A percentile compares a stretch with the other conserved stretches of the same genome.
phyloP scores from a whole-genome alignment of 345 rosid species.

The Acer saccharum region DNA sequence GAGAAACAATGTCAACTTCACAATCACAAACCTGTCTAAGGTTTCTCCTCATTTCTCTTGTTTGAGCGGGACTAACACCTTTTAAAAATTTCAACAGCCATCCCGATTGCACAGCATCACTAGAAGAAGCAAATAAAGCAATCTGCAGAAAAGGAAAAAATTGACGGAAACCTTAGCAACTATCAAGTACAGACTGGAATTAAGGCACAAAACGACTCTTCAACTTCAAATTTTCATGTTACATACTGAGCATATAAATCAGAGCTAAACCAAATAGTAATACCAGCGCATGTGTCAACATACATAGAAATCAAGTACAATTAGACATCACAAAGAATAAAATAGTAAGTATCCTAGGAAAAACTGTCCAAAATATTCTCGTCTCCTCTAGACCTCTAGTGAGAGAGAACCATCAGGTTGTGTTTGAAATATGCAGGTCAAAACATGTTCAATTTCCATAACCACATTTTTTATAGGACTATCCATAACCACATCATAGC shows the following conservation, averaged over 20 bases:
- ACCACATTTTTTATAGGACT: background rate
- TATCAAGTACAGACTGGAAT: slow-evolving; percentile 1
- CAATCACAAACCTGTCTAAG: slow-evolving; percentile 67
- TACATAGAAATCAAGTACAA: background rate
- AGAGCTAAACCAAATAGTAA: background rate
- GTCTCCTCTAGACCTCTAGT: background rate
- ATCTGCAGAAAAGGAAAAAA: slow-evolving; percentile 47
- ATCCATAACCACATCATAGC: background rate
- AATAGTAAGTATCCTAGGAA: background rate
- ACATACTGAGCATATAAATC: background rate
- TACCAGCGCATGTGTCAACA: background rate
- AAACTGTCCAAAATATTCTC: background rate
- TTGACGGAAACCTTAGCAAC: slow-evolving; percentile 2
- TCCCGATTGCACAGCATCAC: slow-evolving; percentile 77
- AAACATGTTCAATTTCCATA: background rate
- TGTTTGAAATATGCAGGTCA: background rate
- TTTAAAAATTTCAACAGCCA: slow-evolving; percentile 72
- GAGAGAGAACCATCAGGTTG: background rate
- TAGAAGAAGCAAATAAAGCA: slow-evolving; percentile 80
- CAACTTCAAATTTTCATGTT: background rate
- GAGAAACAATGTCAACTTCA: background rate
- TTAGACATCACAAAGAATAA: background rate
- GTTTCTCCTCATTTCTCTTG: slow-evolving; percentile 57
- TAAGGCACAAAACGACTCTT: background rate
- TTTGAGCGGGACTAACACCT: slow-evolving; percentile 51